A percentile compares a stretch with the other conserved stretches of the same genome.
phyloP scores from a whole-genome alignment of 495 filamentous ascomycete genomes.

The Penicillium goetzii region DNA sequence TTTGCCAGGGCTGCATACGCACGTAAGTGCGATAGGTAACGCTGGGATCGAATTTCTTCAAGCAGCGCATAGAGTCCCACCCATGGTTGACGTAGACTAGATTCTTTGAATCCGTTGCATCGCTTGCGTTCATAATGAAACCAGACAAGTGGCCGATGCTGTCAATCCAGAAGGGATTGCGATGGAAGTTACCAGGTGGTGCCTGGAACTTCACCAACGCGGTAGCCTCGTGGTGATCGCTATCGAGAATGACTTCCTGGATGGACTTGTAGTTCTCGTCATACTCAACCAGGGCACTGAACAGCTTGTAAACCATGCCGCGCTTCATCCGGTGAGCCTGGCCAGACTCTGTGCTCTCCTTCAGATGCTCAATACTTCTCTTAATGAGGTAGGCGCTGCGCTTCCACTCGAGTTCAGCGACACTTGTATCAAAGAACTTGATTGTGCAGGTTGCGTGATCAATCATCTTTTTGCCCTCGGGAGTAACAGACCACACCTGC shows the following conservation, averaged over 20 bases:
- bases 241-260: conserved; percentile 76
- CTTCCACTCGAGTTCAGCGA: conserved; percentile 48
- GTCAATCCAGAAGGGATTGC: conserved; percentile 76
- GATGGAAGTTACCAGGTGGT: conserved; percentile 64
- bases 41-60: conserved; percentile 61
- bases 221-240: conserved; percentile 70
- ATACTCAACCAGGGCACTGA: conserved; percentile 73
- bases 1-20: conserved; percentile 58
- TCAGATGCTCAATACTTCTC: conserved; percentile 51
- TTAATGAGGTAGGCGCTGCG: conserved; percentile 51
- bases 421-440: conserved; percentile 41
- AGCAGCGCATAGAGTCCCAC: conserved; percentile 72
- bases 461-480: conserved; percentile 50
- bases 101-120: conserved; percentile 69
- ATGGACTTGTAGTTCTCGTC: conserved; percentile 69
- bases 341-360: conserved; percentile 52
- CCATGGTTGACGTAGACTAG: conserved; percentile 78
- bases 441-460: conserved; percentile 57
- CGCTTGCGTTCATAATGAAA: conserved; percentile 80
- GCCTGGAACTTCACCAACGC: conserved; percentile 68
- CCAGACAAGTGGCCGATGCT: conserved; percentile 66
- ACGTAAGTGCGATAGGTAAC: conserved; percentile 76
- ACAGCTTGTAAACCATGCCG: conserved; percentile 78
- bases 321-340: conserved; percentile 64
- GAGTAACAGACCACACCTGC: conserved; percentile 47